phyloP scores from a whole-genome alignment of 306 rosid species.

The Dicorynia guianensis region DNA sequence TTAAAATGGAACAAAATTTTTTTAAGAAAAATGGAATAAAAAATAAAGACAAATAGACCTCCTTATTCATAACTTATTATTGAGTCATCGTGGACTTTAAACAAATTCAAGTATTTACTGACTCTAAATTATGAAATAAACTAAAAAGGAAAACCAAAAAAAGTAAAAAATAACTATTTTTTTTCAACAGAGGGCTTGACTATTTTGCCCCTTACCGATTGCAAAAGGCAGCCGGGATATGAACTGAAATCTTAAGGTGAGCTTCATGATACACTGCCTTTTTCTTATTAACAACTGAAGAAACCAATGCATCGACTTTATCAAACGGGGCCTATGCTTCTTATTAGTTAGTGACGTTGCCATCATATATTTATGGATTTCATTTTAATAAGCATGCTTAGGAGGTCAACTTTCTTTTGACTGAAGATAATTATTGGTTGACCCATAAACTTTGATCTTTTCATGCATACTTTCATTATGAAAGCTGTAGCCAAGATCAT shows the following conservation, averaged over 20 bases:
- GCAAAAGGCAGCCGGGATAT: not conserved
- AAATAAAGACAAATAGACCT: too few relatives aligned
- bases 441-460: slow-evolving; percentile 24
- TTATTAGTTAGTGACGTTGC: not conserved
- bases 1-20: too few relatives aligned
- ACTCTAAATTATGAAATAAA: too few relatives aligned
- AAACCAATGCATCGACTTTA: slow-evolving; percentile 18
- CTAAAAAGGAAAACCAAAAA: too few relatives aligned
- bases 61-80: too few relatives aligned
- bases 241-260: not conserved
- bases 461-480: not conserved
- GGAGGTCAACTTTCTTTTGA: slow-evolving; percentile 41
- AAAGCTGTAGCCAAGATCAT: not conserved
- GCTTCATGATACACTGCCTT: not conserved
- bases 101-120: too few relatives aligned
- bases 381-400: slow-evolving; percentile 35
- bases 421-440: slow-evolving; percentile 42
- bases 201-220: not conserved
- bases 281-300: not conserved
- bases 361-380: slow-evolving; percentile 7
- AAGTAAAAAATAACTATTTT: too few relatives aligned
- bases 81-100: too few relatives aligned
- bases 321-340: not conserved
- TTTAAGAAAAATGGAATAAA: too few relatives aligned
- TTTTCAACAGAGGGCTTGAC: too few relatives aligned